Conservation (phyloP, 768 basidiomycete genomes). For the Lyophyllum decastes region DNA sequence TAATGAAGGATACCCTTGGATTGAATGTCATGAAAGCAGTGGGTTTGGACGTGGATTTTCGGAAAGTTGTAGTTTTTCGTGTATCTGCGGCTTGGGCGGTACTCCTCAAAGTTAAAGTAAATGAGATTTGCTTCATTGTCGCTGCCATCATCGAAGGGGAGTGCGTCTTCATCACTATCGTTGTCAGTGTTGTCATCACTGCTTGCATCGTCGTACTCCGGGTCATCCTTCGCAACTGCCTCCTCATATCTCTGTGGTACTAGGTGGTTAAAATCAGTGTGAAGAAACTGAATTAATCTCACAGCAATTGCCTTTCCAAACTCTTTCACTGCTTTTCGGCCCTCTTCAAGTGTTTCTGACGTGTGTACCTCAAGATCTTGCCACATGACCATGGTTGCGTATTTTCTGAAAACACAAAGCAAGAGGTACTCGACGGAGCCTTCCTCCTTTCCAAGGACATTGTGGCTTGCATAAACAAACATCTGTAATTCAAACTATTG, state of each 20-base stretch:
- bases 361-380: slow-evolving; percentile 32
- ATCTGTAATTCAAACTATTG: slow-evolving; percentile 10
- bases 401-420: slow-evolving; percentile 24
- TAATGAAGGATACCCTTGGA: too few species aligned
- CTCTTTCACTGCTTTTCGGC: slow-evolving; percentile 15
- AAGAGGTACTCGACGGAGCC: slow-evolving; percentile 24
- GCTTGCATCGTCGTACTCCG: not conserved
- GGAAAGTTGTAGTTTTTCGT: too few species aligned
- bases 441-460: slow-evolving; percentile 10
- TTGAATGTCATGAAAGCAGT: too few species aligned
- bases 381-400: slow-evolving; percentile 29
- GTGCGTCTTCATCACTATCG: too few species aligned
- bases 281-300: not conserved
- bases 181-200: too few species aligned
- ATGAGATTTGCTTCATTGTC: too few species aligned
- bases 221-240: not conserved
- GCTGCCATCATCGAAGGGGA: too few species aligned
- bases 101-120: too few species aligned
- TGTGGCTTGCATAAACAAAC: slow-evolving; percentile 19
- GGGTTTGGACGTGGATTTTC: too few species aligned
- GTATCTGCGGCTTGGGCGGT: too few species aligned
- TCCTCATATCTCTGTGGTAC: not conserved
- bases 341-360: slow-evolving; percentile 26
- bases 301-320: slow-evolving; percentile 26
- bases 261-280: not conserved